Percentiles rank a stretch among this genome's conserved stretches.
Evolutionary conservation across 1,284 basidiomycete genomes (phyloP).

Genomic region (Lignosus rhinocerotis): DNA sequence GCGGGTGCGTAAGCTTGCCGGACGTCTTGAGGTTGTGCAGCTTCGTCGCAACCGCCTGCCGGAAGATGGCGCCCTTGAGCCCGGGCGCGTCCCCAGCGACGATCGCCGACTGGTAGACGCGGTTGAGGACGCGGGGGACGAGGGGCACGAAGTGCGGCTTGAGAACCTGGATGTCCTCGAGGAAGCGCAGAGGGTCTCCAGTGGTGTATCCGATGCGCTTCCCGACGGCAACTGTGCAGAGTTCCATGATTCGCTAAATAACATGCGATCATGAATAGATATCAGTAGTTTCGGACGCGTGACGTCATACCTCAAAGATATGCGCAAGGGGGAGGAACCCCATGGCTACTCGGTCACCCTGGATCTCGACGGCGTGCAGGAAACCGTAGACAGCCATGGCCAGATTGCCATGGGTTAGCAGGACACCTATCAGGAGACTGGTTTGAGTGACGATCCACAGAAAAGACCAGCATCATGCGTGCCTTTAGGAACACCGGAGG

Average conservation of each 20-base stretch:
- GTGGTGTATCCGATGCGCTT: conserved; percentile 87
- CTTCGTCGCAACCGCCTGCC: conserved; percentile 81
- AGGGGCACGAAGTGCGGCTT: conserved; percentile 84
- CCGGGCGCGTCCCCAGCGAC: conserved; percentile 80
- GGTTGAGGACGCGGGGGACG: conserved; percentile 86
- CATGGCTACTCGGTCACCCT: conserved; percentile 49
- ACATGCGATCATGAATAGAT: no score
- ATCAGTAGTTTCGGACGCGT: neutral
- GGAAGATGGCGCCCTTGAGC: conserved; percentile 83
- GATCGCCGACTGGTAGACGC: conserved; percentile 81
- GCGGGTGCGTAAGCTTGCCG: conserved; percentile 72
- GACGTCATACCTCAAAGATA: conserved; percentile 72
- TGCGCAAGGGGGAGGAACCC: conserved; percentile 87
- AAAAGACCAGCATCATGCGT: neutral
- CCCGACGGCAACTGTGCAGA: conserved; percentile 59
- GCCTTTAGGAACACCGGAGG: conserved; percentile 81
- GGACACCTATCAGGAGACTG: conserved; percentile 53
- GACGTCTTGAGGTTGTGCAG: conserved; percentile 74
- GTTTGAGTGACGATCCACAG: neutral
- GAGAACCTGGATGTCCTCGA: conserved; percentile 89
- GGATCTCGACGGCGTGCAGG: conserved; percentile 52
- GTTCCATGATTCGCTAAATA: conserved; percentile 57
- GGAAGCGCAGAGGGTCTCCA: conserved; percentile 84
- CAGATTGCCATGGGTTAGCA: conserved; percentile 80
- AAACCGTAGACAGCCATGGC: conserved; percentile 68